Evolutionary conservation across 78 protist species (phyloP).

Genomic region (Speleostelium caveatum): DNA sequence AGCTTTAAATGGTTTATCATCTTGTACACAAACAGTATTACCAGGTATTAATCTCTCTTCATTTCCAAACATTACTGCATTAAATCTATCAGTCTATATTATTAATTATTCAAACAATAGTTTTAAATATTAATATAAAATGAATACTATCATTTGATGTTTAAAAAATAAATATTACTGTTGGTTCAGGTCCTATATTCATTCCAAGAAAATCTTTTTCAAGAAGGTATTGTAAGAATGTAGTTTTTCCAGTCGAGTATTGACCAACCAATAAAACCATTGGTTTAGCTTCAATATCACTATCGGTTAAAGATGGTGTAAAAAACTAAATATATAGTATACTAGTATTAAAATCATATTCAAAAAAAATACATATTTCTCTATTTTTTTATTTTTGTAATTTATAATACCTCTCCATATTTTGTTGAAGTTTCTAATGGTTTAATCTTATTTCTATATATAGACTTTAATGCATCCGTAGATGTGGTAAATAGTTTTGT

Average conservation of each 20-base stretch:
- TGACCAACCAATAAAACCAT: conserved; percentile 90
- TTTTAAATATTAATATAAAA: background rate
- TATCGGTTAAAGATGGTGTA: conserved; percentile 55
- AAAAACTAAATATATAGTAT: no score
- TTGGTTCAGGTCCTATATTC: conserved; percentile 94
- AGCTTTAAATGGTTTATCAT: conserved; percentile 89
- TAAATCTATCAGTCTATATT: conserved; percentile 90
- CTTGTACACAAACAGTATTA: conserved; percentile 82
- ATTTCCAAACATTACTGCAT: conserved; percentile 91
- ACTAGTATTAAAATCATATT: conserved; percentile 28
- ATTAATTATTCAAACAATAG: background rate
- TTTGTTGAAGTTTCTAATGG: conserved; percentile 63
- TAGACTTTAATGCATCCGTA: conserved; percentile 41
- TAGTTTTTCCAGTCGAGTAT: conserved; percentile 87
- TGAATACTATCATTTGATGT: background rate
- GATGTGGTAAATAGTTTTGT: conserved; percentile 44
- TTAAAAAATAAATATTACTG: conserved; percentile 38
- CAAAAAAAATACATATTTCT: background rate
- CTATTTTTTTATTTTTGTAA: background rate
- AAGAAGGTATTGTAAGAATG: conserved; percentile 78
- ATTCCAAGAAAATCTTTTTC: conserved; percentile 70
- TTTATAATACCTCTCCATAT: background rate
- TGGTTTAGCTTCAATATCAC: conserved; percentile 86
- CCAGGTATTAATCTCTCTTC: conserved; percentile 89
- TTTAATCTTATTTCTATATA: conserved; percentile 42